Evolutionary conservation across 2,329 filamentous ascomycete genomes (phyloP), one percentile per base, ranked within the genome.

Genomic region (Diplodia scrobiculata): DNA sequence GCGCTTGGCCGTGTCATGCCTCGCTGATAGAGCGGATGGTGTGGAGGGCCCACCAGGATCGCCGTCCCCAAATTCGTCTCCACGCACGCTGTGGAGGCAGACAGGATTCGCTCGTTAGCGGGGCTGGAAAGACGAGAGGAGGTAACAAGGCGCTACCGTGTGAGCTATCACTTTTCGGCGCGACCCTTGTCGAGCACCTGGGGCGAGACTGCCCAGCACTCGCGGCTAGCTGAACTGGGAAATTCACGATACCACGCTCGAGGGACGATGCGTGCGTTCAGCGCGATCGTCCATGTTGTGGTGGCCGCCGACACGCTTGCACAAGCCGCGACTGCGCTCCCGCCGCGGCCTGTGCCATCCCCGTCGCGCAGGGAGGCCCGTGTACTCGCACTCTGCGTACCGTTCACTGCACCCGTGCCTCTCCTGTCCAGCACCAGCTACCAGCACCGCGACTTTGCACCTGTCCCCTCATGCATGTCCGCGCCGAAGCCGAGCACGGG

Each of bases 231-330:
- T 38, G 25, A 21, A 48, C 60, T 29, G n/a, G 55, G 65, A 45
- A 66, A 50, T 66, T n/a, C 54, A 66, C 65, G 65, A 66, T 66
- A 54, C 54, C 53, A 53, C 51, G 17, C 14, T 27, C 52, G 19
- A n/a, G 50, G 62, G 3, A 19, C 34, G n/a, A 29, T 52, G 29
- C 41, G 55, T 54, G 62, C 21, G 27, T 11, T 10, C 32, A 34
- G n/a, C 32, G 29, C 27, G 45, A 54, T 65, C 50, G 62, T 17
- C 21, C 32, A 38, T 41, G 53, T 45, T 45, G 17, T 45, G n/a
- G 38, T 45, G 38, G 17, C 38, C 17, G n/a, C 34, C 34, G n/a
- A 45, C 25, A 45, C 38, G 38, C 14, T 45, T 45, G 5, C 11
- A 45, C 38, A n/a, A n/a, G 38, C 38, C 38, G 38, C 38, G 38